These are phyloP conservation scores for Cyclanthera cordifolia DNA, from an alignment of 306 rosid species.

Conservation along the genomic window DNA sequence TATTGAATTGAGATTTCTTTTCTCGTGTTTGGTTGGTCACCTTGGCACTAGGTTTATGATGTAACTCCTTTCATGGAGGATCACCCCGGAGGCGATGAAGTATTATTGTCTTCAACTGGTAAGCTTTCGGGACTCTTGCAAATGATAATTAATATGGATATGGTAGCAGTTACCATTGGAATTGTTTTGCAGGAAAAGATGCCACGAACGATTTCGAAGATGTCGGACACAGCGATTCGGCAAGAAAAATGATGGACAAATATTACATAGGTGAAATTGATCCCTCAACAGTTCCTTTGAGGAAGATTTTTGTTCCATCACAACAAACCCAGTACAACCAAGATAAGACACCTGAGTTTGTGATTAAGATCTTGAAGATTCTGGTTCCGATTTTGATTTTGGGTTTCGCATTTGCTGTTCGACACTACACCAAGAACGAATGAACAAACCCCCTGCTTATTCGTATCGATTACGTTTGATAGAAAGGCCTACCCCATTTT, in stretches of 20 bases:
- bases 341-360: conserved; percentile 63
- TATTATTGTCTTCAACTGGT: conserved; percentile 77
- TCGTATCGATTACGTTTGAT: conserved; percentile 1
- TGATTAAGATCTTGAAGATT: conserved; percentile 78
- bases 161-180: background rate
- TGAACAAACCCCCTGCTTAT: conserved; percentile 20
- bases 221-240: conserved; percentile 92
- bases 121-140: conserved; percentile 7
- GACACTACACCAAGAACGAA: conserved; percentile 87
- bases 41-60: conserved; percentile 57
- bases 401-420: conserved; percentile 75
- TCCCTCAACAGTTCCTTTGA: conserved; percentile 48
- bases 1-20: background rate
- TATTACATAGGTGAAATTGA: conserved; percentile 85
- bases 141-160: background rate
- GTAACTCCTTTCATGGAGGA: conserved; percentile 89
- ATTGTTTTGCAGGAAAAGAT: conserved; percentile 59
- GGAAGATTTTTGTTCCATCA: conserved; percentile 38
- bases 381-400: conserved; percentile 77
- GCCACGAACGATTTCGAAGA: conserved; percentile 91
- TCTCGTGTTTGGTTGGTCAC: background rate
- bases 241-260: conserved; percentile 77
- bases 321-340: conserved; percentile 41
- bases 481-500: conserved; percentile 17
- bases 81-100: conserved; percentile 97